Evolutionary conservation across 148 eudicot genomes (phyloP), one percentile per base, ranked within the genome.

Genomic region (Fagopyrum homotropicum): DNA sequence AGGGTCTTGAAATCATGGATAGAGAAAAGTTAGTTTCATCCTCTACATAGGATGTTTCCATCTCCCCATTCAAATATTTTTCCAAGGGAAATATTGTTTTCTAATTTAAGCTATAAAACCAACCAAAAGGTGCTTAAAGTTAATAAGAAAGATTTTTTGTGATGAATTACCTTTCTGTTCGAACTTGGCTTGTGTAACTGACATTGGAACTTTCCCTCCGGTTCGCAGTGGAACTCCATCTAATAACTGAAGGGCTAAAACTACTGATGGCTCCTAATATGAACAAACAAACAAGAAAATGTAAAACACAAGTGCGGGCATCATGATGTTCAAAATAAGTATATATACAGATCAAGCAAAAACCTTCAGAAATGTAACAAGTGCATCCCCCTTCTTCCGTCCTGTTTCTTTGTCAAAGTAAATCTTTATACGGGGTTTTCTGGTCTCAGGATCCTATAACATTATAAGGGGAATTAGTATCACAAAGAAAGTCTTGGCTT

Each of bases 351-450:
- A 45, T 50, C 14, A 14, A 80, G 59, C 30, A 72, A 81, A 40
- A 84, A 96, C 99, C 98, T 96, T 96, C 56, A 96, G 79, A 75
- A 86, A 96, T 35, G 99, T 84, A 76, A 96, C 89, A 49, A 92
- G 91, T 59, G 99, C 99, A 85, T 96, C 99, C 66, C 99, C 99
- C 83, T 92, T 96, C 79, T 96, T 89, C 79, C 73, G 85, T 75
- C 99, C 99, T 17, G 95, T 92, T 78, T 86, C 88, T 81, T 88
- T 92, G 84, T 96, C 97, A 77, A 89, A 86, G 83, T 96, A 92
- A 43, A 96, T 83, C 86, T 96, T 96, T 78, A 96, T 89, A 69
- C 99, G 92, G 72, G 98, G 99, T 86, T 78, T 92, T 80, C 88
- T 91, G 51, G 89, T 96, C 82, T 96, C 98, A 78, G 98, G 95